Base-by-base conservation (phyloP, 805 yeast species). In the Ogataea nitratoaversa region DNA sequence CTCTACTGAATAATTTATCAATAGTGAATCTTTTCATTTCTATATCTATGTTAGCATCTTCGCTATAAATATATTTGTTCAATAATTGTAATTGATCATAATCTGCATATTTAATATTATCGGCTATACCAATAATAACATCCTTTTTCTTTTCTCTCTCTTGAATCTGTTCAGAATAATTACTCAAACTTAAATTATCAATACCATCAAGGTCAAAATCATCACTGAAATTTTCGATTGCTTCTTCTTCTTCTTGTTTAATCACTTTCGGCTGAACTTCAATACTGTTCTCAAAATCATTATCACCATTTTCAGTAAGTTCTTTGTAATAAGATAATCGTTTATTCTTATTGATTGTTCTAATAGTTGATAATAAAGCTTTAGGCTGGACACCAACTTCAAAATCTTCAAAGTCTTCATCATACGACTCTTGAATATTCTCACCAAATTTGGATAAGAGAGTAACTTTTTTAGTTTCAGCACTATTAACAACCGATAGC, bases 311-410 rank as follows among this genome's bases (percentile, higher is more conserved):
- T 14, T 43, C 37, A 28, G 34, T 39, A 14, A 38, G 38, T 32
- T 51, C 57, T 37, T 38, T 46, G 33, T 50, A 54, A 14, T 44
- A 42, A 20, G 49, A 48, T n/a, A 54, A 38, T 16, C 53, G 41
- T 30, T 40, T 40, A 20, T 43, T 42, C 30, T 50, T 50, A 35
- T 45, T 46, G 33, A 48, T 31, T 19, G 49, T 35, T 22, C 43
- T 44, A 25, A 50, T 47, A 11, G 49, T 46, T 22, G 46, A 38
- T 19, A 43, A 32, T 7, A 47, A 25, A 14, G 4, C 4, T 23
- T 45, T 38, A 30, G 40, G 48, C 37, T 37, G 41, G 42, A 30
- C 9, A 8, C 25, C 29, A 25, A 7, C 29, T 6, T 25, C 29
- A 25, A 25, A 13, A 29, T 29, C 31, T 22, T 47, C 57, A 44